Conservation (phyloP, 306 rosid species). For the Cyamopsis tetragonoloba region DNA sequence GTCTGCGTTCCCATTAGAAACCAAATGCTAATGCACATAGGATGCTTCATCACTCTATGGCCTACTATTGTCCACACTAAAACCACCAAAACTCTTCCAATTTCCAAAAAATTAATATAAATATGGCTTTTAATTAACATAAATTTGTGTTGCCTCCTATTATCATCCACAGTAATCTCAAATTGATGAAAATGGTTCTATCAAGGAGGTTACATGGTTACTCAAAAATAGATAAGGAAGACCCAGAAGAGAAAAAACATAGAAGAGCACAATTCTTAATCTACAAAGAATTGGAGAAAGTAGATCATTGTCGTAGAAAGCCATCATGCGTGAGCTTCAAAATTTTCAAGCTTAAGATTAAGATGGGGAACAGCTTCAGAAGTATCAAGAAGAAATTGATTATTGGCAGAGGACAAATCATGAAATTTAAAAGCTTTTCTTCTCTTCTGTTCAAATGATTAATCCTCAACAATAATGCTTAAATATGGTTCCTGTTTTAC, state of each 20-base stretch:
- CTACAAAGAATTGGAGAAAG: slow-evolving; percentile 51
- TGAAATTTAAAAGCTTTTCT: slow-evolving; percentile 25
- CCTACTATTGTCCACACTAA: slow-evolving; percentile 2
- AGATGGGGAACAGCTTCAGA: slow-evolving; percentile 56
- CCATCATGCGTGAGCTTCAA: slow-evolving; percentile 47
- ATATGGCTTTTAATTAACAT: background rate
- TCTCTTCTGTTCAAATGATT: slow-evolving; percentile 30
- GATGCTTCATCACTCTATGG: background rate
- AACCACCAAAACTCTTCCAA: background rate
- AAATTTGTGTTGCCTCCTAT: background rate
- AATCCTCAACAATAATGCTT: background rate
- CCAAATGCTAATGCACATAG: background rate
- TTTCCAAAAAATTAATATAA: background rate
- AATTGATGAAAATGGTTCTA: slow-evolving; percentile 29
- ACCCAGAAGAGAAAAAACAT: slow-evolving; percentile 55
- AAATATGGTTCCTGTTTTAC: background rate
- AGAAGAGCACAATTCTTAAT: slow-evolving; percentile 65
- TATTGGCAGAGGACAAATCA: slow-evolving; percentile 33
- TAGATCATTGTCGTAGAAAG: slow-evolving; percentile 37
- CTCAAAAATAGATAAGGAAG: slow-evolving; percentile 67
- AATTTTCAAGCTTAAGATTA: slow-evolving; percentile 57
- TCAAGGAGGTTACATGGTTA: slow-evolving; percentile 36
- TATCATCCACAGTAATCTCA: background rate
- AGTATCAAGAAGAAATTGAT: slow-evolving; percentile 50
- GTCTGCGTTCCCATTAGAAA: background rate